Base-by-base conservation (phyloP, 2,329 filamentous ascomycete species). In the Dothistroma septosporum region DNA sequence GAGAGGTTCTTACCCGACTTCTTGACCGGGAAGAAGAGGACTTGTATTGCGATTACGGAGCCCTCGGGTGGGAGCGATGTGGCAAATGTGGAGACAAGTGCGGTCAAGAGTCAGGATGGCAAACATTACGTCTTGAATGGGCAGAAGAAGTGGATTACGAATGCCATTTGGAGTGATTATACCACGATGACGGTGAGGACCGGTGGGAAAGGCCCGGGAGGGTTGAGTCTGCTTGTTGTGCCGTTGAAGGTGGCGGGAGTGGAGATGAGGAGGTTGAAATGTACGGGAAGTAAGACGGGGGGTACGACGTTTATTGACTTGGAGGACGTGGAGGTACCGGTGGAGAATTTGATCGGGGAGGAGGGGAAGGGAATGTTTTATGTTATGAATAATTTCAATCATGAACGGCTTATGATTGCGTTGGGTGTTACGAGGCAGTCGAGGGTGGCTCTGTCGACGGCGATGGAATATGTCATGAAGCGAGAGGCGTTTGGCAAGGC, bases 111-210 rank as follows among this genome's bases (percentile, higher is more conserved):
- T 2, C 70, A 78, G 0, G 85, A 87, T 69, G 87, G 87, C 9
- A 86, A 85, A 70, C 76, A 83, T 68, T 91, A 88, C 70, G 80
- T 91, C 49, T 76, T 91, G 48, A 91, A 89, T 61, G 88, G 88
- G 12, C 80, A 82, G 0, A 91, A 91, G 82, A 91, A 91, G 76
- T 91, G 88, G 88, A 89, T 89, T 69, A 89, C 86, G 0, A 89
- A 88, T 68, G 88, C 85, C 5, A 84, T 89, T 59, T 89, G 86
- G 86, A 79, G 83, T 8, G 84, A 90, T 61, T 86, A 85, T 67
- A 79, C 82, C 9, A 84, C 82, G 33, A 89, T 89, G 85, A 88
- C 87, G 0, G 88, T 91, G 1, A 32, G 66, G 37, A 69, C 67
- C 80, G 84, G 64, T 9, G 64, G 63, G 0, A 58, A 59, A 0